These are phyloP conservation scores for Phalaenopsis equestris DNA, from an alignment of 106 monocot species.

Conservation along the genomic window DNA sequence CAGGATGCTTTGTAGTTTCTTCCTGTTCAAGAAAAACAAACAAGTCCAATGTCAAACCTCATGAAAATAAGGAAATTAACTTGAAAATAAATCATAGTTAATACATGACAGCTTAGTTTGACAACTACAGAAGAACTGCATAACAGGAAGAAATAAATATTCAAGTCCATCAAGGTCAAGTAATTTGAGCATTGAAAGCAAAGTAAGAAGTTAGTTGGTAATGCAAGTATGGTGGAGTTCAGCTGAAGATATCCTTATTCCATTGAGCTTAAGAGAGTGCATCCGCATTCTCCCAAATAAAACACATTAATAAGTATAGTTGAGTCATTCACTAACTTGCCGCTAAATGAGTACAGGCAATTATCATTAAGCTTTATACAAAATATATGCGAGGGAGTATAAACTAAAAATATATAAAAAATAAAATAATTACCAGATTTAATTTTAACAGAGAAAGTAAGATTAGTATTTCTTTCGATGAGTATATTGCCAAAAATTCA, in stretches of 20 bases:
- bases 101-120: not conserved
- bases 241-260: too few relatives aligned
- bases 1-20: slow-evolving; percentile 11
- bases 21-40: slow-evolving; percentile 15
- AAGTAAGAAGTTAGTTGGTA: not conserved
- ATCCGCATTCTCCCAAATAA: not conserved
- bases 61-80: not conserved
- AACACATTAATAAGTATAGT: not conserved
- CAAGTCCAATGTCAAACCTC: not conserved
- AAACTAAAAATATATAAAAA: not conserved
- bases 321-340: not conserved
- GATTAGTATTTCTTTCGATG: not conserved
- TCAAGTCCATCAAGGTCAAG: not conserved
- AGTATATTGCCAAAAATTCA: not conserved
- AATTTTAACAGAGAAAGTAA: not conserved
- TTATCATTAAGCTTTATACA: not conserved
- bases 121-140: not conserved
- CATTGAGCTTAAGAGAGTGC: too few relatives aligned
- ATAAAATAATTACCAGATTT: not conserved
- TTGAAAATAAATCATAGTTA: slow-evolving; percentile 1
- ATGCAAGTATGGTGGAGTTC: not conserved
- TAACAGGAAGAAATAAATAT: not conserved
- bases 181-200: not conserved
- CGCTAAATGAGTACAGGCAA: not conserved
- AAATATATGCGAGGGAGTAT: not conserved